These are phyloP conservation scores for Irpex sp. DNA, from an alignment of 1,284 basidiomycete genomes.

Conservation along the genomic window DNA sequence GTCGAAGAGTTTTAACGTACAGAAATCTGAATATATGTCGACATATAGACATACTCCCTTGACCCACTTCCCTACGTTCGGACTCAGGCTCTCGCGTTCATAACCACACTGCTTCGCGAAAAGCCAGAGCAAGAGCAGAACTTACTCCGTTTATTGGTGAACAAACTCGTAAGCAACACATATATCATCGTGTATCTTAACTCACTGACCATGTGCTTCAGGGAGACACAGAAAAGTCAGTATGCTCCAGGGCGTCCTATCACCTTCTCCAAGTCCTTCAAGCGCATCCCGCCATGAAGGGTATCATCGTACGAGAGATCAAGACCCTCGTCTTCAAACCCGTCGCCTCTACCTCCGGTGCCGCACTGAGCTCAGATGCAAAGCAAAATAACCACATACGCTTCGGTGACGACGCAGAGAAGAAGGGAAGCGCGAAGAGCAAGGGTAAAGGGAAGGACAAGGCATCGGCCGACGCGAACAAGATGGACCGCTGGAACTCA, in stretches of 20 bases:
- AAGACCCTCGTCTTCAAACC: conserved; percentile 75
- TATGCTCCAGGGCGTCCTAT: conserved; percentile 90
- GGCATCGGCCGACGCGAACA: not conserved
- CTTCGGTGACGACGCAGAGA: conserved; percentile 29
- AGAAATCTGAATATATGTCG: not conserved
- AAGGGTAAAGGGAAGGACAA: conserved; percentile 17
- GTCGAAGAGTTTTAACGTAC: not conserved
- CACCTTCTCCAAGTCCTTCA: conserved; percentile 89
- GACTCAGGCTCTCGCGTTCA: conserved; percentile 51
- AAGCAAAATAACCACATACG: conserved; percentile 34
- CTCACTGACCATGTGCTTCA: conserved; percentile 25
- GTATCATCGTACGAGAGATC: conserved; percentile 86
- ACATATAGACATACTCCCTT: conserved; percentile 68
- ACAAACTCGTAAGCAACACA: conserved; percentile 74
- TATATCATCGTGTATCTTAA: not conserved
- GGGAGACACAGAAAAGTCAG: conserved; percentile 88
- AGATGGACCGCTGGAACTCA: conserved; percentile 28
- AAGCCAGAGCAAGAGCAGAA: conserved; percentile 99
- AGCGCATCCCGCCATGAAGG: conserved; percentile 92
- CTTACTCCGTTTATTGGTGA: conserved; percentile 86
- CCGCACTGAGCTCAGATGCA: conserved; percentile 27
- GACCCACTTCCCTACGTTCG: conserved; percentile 90
- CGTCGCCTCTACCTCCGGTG: conserved; percentile 36
- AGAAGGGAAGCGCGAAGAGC: conserved; percentile 19
- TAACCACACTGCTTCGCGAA: conserved; percentile 79